Evolutionary conservation across 1,284 basidiomycete species (phyloP), one percentile per base, ranked within the genome.

Genomic region (Malassezia globosa): DNA sequence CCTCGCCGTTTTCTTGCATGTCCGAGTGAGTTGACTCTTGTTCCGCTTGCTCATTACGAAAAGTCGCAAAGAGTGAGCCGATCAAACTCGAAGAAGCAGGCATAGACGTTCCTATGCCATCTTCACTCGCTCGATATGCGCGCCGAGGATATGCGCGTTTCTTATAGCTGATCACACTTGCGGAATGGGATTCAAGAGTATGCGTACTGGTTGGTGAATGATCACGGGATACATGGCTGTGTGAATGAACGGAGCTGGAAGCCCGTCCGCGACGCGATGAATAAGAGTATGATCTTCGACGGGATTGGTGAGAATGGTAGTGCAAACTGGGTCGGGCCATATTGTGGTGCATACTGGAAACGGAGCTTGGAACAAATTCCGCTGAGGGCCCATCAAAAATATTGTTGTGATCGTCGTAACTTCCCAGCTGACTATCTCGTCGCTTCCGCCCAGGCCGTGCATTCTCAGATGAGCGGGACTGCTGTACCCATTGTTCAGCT

Each of bases 351-450:
- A 61, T 61, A 37, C 59, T 58, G 22, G 48, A 56, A 29, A 69
- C 54, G 5, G 61, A 64, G 43, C 63, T 66, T 13, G 68, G 68
- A 11, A 71, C 66, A 23, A 59, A 59, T 10, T 64, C 68, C 5
- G 65, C 66, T 7, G 58, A 48, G 0, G 68, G 68, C 5, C 68
- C 68, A 25, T 71, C 68, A 39, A 69, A 71, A 48, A 71, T 63
- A 38, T 60, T 63, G 18, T 54, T 63, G 7, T 25, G 42, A 33
- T 67, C 63, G 22, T 66, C 66, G 42, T 71, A 71, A 56, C 62
- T 66, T 21, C 60, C 63, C 4, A 71, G 59, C 34, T 71, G 68
- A 31, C 63, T 66, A 36, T 71, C 67, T 3, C 54, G 46, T 26
- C 66, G 50, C 5, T 23, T 34, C 26, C 42, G 37, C 11, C 19